Base-by-base conservation (phyloP, 2,329 filamentous ascomycete genomes). In the Cytospora piceicola region DNA sequence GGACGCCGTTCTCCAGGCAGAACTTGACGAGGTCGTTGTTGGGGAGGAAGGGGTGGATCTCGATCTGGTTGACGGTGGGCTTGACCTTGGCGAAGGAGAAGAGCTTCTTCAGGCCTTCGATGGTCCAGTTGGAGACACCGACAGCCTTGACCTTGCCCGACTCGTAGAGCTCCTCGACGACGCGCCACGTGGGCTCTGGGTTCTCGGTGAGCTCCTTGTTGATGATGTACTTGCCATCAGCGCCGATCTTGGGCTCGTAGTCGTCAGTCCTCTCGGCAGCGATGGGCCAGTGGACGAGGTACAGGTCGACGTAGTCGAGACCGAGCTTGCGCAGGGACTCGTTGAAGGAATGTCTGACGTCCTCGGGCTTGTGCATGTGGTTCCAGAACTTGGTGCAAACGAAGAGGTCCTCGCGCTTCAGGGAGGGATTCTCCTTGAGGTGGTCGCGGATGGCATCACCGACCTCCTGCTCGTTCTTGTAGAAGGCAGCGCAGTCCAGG, bases 321-420 rank as follows among this genome's bases (percentile, higher is more conserved):
- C 80, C 79, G 24, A 88, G 76, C 53, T 79, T 80, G 70, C 81
- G 78, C 68, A 86, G 74, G 2, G 84, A 85, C 65, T 80, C 78
- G 61, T 82, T 75, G 52, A 86, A 76, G 70, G 84, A 81, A 71
- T 71, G 73, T 67, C 82, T 81, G 22, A 90, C 87, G 68, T 85
- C 84, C 69, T 86, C 81, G 1, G 81, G 83, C 68, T 82, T 78
- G 76, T 89, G 87, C 79, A 86, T 87, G 71, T 86, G 83, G 79
- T 90, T 90, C 80, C 89, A 88, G 54, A 91, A 82, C 79, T 91
- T 92, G 69, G 87, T 90, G 68, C 88, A 91, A 63, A 87, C 72
- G 80, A 83, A 87, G 71, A 87, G 82, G 69, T 87, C 80, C 63
- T 80, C 75, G 27, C 85, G 80, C 34, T 80, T 78, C 3, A 87